Evolutionary conservation across 2,329 filamentous ascomycete species (phyloP), one percentile per base, ranked within the genome.

Genomic region (Tolypocladium cylindrosporum): DNA sequence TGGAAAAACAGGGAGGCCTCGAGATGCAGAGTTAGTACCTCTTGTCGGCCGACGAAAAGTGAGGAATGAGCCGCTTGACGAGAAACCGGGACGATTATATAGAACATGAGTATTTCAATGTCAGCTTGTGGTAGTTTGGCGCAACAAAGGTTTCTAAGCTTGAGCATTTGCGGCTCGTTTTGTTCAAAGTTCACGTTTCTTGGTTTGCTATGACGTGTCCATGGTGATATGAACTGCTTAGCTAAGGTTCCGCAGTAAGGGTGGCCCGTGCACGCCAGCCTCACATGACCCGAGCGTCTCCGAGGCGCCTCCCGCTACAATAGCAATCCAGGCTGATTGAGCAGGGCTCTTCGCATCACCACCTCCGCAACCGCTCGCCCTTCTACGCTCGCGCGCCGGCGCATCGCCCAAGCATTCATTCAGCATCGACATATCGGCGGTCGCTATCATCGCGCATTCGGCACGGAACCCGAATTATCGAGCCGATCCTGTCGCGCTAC

Each of bases 231-330:
- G 21, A 13, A 21, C 16, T 52, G 48, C 31, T 52, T 52, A 37
- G 48, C 48, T 52, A 52, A 52, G 48, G 16, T 8, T 52, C 6
- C 10, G 43, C 43, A 34, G 48, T 24, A 42, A 58, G 59, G 58
- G 11, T 62, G 65, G 65, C 59, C 64, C 63, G 65, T 69, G 68
- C 69, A 57, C 60, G 3, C 39, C 37, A 53, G 42, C 57, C 64
- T 71, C 69, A 71, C 67, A 70, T 71, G 69, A 72, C 66, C 67
- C 60, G 51, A 60, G 60, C 60, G 58, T 62, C 60, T 60, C 58
- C 60, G 55, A 57, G 37, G 55, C 48, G 39, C 55, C 58, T 16
- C 37, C 21, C 34, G 59, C 48, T 51, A 48, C 42, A 50, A 48
- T 53, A 14, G 52, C 24, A 40, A 9, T 52, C 48, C 13, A 2